A percentile compares a stretch with the other conserved stretches of the same genome.
These are phyloP conservation scores for Claviceps sp. DNA, from an alignment of 2,329 filamentous ascomycete species.

Conservation along the genomic window DNA sequence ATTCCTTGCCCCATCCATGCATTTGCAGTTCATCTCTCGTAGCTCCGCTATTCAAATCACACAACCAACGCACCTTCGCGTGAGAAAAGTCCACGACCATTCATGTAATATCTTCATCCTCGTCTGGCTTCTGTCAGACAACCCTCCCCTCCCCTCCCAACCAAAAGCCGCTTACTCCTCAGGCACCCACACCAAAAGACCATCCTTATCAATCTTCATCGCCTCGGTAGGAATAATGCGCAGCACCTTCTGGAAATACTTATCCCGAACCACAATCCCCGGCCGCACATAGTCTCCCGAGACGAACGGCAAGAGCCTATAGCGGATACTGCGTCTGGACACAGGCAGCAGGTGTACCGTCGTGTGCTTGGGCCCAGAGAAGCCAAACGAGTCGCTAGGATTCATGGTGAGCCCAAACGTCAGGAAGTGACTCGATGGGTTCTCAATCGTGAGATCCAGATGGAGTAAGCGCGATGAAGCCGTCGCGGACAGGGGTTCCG, in stretches of 20 bases:
- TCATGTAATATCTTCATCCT: too few species aligned
- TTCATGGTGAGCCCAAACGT: slow-evolving; percentile 92
- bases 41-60: too few species aligned
- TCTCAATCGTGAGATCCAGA: slow-evolving; percentile 62
- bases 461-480: slow-evolving; percentile 24
- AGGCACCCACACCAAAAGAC: slow-evolving; percentile 48
- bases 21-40: too few species aligned
- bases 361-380: slow-evolving; percentile 74
- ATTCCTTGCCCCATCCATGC: too few species aligned
- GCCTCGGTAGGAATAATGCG: slow-evolving; percentile 68
- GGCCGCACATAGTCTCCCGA: slow-evolving; percentile 57
- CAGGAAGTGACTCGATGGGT: slow-evolving; percentile 85
- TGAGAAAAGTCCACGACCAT: too few species aligned
- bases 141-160: not conserved
- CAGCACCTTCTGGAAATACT: slow-evolving; percentile 85
- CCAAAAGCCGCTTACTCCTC: slow-evolving; percentile 8
- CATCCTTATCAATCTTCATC: slow-evolving; percentile 52
- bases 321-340: slow-evolving; percentile 60
- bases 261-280: slow-evolving; percentile 65
- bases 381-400: slow-evolving; percentile 81
- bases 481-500: slow-evolving; percentile 24
- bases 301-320: slow-evolving; percentile 56
- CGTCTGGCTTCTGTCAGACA: too few species aligned
- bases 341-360: slow-evolving; percentile 73
- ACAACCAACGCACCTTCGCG: too few species aligned